Base-by-base conservation (phyloP, 768 basidiomycete genomes). In the Pluteus cervinus region DNA sequence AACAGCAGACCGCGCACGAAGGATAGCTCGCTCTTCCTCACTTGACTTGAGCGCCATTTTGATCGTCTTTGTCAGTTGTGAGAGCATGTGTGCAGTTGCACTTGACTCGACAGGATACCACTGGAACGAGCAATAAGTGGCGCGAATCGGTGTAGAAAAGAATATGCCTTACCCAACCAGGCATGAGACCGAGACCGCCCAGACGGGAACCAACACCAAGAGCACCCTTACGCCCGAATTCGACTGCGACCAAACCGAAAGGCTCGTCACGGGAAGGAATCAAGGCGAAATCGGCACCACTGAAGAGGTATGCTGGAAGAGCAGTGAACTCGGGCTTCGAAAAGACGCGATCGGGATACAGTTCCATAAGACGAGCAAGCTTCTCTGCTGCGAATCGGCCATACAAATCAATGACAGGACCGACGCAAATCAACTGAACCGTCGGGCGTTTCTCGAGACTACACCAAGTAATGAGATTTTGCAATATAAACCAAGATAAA, bases 301-400 rank as follows among this genome's bases (percentile, higher is more conserved):
- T 84, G 68, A 96, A 96, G 39, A 96, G 63, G 58, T 87, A 96
- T 0, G 92, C 90, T 1, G 92, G 92, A 17, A 96, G 66, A 1
- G 87, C 84, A 10, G 92, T 96, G 62, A 94, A 96, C 64, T 96
- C 92, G 17, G 92, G 92, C 57, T 93, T 94, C n/a, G 92, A 94
- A 62, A 60, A 92, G 22, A 96, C 90, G 17, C 90, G 84, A 47
- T 90, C 89, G 1, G 92, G 92, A 55, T 91, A 92, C 56, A 96
- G 73, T 57, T 94, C 87, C 90, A 94, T 94, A 34, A 96, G 70
- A 32, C 92, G 79, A 10, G 81, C 82, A 24, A 96, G 73, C 60
- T 94, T 96, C 60, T 94, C 90, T 5, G 92, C 92, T 9, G 92
- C 92, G 49, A 96, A 94, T 30, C 92, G 82, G 45, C 92, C 92